These are phyloP conservation scores for Eucalyptus urophylla DNA, from an alignment of 345 rosid genomes.

Conservation along the genomic window DNA sequence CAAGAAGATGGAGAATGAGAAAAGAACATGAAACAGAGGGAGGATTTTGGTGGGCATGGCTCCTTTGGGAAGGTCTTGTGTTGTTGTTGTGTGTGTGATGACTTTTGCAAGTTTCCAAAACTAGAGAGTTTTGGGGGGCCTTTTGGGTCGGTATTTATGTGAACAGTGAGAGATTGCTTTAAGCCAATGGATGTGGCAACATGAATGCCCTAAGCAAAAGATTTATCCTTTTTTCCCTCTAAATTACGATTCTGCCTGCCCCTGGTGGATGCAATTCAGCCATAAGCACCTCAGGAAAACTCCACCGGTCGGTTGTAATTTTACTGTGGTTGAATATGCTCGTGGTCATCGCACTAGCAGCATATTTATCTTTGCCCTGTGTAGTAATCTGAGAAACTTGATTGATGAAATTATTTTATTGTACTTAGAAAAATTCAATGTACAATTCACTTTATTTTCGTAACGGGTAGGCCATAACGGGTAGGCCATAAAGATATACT, in stretches of 20 bases:
- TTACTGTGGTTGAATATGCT: background rate
- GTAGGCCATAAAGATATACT: background rate
- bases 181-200: background rate
- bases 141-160: background rate
- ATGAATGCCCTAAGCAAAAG: background rate
- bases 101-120: background rate
- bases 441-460: background rate
- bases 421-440: background rate
- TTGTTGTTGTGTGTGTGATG: background rate
- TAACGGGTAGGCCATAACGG: background rate
- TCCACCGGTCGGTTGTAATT: background rate
- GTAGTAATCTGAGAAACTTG: background rate
- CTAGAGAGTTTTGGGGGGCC: background rate
- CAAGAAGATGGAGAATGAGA: constrained; percentile 12
- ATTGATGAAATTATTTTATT: background rate
- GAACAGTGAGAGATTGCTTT: background rate
- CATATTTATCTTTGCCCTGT: no score
- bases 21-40: background rate
- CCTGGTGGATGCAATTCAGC: background rate
- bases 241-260: background rate
- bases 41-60: constrained; percentile 20
- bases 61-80: background rate
- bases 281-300: background rate
- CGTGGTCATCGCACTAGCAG: background rate
- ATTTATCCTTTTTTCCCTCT: background rate